phyloP scores from a whole-genome alignment of 495 filamentous ascomycete genomes.

The Xylaria scruposa region DNA sequence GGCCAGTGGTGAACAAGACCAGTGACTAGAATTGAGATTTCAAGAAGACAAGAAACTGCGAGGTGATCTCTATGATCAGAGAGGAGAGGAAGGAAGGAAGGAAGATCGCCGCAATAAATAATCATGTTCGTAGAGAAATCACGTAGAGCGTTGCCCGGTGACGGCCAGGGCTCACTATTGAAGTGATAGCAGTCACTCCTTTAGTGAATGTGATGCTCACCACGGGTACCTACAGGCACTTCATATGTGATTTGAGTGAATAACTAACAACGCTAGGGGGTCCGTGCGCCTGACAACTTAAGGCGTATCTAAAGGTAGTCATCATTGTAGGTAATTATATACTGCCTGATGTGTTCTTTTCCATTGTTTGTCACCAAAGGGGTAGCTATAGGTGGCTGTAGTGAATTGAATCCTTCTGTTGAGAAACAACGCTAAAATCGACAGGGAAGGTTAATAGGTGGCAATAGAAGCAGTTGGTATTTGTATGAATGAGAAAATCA shows the following conservation, averaged over 20 bases:
- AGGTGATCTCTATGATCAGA: not conserved
- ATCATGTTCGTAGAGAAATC: not conserved
- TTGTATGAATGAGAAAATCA: not conserved
- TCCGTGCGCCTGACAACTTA: not conserved
- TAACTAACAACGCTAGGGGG: not conserved
- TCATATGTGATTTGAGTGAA: not conserved
- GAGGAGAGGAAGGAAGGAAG: not conserved
- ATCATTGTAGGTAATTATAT: not conserved
- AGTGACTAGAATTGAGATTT: not conserved
- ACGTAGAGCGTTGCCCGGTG: not conserved
- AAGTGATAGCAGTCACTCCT: not conserved
- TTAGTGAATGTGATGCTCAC: not conserved
- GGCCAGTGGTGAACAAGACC: not conserved
- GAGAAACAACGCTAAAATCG: not conserved
- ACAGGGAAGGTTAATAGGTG: not conserved
- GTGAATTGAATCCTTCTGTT: not conserved
- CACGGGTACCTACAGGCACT: not conserved
- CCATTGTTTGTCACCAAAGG: not conserved
- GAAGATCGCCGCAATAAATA: not conserved
- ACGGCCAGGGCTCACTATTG: not conserved
- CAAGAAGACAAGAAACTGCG: not conserved
- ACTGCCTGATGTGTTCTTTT: not conserved
- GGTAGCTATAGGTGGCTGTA: not conserved
- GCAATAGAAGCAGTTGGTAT: not conserved
- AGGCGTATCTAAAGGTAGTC: not conserved